A percentile compares a stretch with the other conserved stretches of the same genome.
These are phyloP conservation scores for Escovopsis sp. DNA, from an alignment of 2,329 filamentous ascomycete genomes.

Conservation along the genomic window DNA sequence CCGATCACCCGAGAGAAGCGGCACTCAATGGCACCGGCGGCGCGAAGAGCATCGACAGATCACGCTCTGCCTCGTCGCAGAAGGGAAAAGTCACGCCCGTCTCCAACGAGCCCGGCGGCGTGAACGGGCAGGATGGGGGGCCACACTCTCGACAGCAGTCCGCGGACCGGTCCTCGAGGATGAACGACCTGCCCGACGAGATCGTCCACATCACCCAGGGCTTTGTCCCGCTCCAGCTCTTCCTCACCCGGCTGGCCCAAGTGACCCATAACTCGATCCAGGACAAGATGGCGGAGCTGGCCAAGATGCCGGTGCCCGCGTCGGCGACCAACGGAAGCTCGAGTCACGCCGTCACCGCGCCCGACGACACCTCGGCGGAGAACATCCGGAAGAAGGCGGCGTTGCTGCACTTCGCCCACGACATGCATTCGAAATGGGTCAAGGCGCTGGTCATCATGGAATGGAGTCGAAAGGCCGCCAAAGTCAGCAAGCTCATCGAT, in stretches of 20 bases:
- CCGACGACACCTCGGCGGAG: slow-evolving; percentile 44
- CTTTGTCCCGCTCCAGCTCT: slow-evolving; percentile 59
- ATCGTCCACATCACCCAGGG: slow-evolving; percentile 59
- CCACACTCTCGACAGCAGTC: slow-evolving; percentile 8
- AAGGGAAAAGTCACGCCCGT: slow-evolving; percentile 17
- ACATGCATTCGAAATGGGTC: slow-evolving; percentile 74
- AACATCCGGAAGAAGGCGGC: slow-evolving; percentile 63
- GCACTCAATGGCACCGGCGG: slow-evolving; percentile 31
- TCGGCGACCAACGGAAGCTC: slow-evolving; percentile 36
- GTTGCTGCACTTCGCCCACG: slow-evolving; percentile 64
- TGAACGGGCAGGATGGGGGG: slow-evolving; percentile 14
- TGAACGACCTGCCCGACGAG: slow-evolving; percentile 46
- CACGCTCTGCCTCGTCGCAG: slow-evolving; percentile 13
- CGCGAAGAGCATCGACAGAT: slow-evolving; percentile 11
- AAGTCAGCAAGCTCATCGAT: slow-evolving; percentile 80
- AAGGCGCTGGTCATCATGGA: slow-evolving; percentile 82
- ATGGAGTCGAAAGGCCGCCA: slow-evolving; percentile 69
- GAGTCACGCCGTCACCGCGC: slow-evolving; percentile 14
- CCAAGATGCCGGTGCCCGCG: slow-evolving; percentile 47
- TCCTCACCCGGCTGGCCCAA: slow-evolving; percentile 70
- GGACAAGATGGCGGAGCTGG: slow-evolving; percentile 54
- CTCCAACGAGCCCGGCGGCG: slow-evolving; percentile 6
- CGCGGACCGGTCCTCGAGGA: slow-evolving; percentile 19
- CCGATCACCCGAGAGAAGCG: slow-evolving; percentile 39
- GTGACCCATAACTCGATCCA: slow-evolving; percentile 67